Evolutionary conservation across 768 basidiomycete genomes (phyloP), one percentile per base, ranked within the genome.

Genomic region (Boletus fagicola): DNA sequence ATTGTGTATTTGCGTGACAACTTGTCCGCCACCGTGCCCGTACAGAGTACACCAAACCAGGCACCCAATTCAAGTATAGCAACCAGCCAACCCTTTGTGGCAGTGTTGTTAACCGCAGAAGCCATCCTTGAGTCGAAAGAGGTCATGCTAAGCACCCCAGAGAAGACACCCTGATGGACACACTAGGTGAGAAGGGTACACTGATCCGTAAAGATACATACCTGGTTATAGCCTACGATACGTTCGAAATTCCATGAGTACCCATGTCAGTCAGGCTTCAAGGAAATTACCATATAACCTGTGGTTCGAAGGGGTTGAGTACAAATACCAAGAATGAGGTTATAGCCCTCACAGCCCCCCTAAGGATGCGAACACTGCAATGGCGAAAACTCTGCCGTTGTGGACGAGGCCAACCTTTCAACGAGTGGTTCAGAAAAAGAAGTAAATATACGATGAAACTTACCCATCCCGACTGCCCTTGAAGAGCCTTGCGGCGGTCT

Each of bases 321-420:
- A 35, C 36, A n/a, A 15, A 12, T 1, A 46, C 16, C 15, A 30
- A 53, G 24, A 15, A 43, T 16, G n/a, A 49, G 31, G 7, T 20
- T 50, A 26, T 35, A 20, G 16, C 22, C 77, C 86, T 64, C 74
- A 85, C 79, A 92, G 71, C 64, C 89, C 88, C 68, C 90, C 90
- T 22, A 91, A 76, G 15, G 88, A 90, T 3, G 89, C 90, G 64
- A 91, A 92, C 20, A 88, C 80, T 15, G 90, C 83, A 51, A 90
- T 83, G 28, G 79, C 75, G 56, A 90, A 84, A 28, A 88, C 75
- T 62, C 76, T 79, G 46, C 81, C 76, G 68, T 92, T 92, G 58
- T 81, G 80, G 4, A 88, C 75, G 36, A 89, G 75, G 9, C 86
- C 87, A 54, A 78, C 80, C 86, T 57, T 56, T 24, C 20, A 22